Evolutionary conservation across 805 yeast species (phyloP), one percentile per base, ranked within the genome.

Genomic region (Saccharomyces paradoxus): DNA sequence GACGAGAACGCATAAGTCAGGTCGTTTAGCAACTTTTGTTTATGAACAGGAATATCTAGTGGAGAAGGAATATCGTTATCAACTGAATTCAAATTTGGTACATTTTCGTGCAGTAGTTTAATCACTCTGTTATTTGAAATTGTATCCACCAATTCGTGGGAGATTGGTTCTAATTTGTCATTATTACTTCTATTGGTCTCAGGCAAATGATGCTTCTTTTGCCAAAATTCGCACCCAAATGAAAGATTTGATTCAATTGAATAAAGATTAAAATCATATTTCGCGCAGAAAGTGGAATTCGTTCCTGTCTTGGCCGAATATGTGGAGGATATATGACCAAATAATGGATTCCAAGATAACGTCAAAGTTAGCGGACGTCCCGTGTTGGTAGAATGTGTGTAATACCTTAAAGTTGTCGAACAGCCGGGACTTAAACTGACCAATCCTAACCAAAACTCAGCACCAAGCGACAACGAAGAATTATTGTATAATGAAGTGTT

Each of bases 331-430:
- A 94, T 71, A 60, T 90, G 91, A 2, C 99, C 99, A 66, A 92
- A 74, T 14, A 94, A 74, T 1, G 99, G 99, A 67, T 94, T 94
- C 55, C 86, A 77, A 0, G 96, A 84, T 44, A 92, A 64, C 0
- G 98, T 87, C 78, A 94, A 80, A 0, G 96, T 87, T 58, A 91
- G 71, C 0, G 99, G 99, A 58, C 89, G 86, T 3, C 95, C 96
- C 0, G 96, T 87, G 47, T 87, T 81, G 0, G 94, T 83, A 0
- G 96, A 83, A 57, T 88, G 84, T 0, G 97, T 88, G 0, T 92
- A 80, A 67, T 94, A 92, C 48, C 97, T 73, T 50, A 89, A 68
- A 0, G 96, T 92, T 1, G 95, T 81, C 0, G 96, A 88, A 21
- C 91, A 67, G 0, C 97, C 98, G 0, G 97, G 97, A 56, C 92